A percentile compares a stretch with the other conserved stretches of the same genome.
Conservation (phyloP, 2,329 filamentous ascomycete species). For the Aspergillus sclerotialis region DNA sequence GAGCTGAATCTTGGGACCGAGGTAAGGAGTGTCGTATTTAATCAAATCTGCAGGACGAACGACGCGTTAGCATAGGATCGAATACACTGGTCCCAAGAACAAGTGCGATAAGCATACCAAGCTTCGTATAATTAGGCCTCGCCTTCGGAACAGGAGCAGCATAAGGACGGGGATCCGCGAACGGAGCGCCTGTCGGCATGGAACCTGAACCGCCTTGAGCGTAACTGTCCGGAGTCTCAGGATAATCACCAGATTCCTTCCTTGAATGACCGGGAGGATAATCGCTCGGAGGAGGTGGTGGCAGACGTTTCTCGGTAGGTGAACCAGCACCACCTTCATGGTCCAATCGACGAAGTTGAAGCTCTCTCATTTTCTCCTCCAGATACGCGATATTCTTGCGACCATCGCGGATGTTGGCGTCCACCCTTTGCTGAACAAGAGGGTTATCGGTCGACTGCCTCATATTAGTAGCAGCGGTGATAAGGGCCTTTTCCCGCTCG, state of each 20-base stretch:
- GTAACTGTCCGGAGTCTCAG: conserved; percentile 47
- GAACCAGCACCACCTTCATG: conserved; percentile 37
- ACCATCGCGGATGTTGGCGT: conserved; percentile 90
- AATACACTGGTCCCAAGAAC: conserved; percentile 3
- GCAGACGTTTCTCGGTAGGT: conserved; percentile 44
- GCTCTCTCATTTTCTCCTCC: conserved; percentile 81
- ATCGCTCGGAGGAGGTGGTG: conserved; percentile 70
- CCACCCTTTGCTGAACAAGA: conserved; percentile 79
- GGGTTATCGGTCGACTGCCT: conserved; percentile 93
- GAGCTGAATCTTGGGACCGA: conserved; percentile 94
- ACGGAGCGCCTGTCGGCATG: conserved; percentile 77
- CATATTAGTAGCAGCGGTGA: conserved; percentile 91
- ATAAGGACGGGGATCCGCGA: conserved; percentile 63
- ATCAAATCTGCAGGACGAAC: conserved; percentile 66
- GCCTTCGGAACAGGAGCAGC: conserved; percentile 62
- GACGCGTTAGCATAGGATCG: neutral
- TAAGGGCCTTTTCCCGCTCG: conserved; percentile 90
- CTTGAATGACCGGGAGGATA: conserved; percentile 44
- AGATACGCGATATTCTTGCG: conserved; percentile 92
- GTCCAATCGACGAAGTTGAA: conserved; percentile 72
- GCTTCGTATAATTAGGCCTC: conserved; percentile 88
- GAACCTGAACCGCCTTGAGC: conserved; percentile 59
- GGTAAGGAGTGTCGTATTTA: conserved; percentile 93
- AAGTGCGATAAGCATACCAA: conserved; percentile 58
- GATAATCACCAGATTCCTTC: conserved; percentile 58